Conservation (phyloP, 225 moss, liverwort and hornwort genomes). For the Takakia lepidozioides region DNA sequence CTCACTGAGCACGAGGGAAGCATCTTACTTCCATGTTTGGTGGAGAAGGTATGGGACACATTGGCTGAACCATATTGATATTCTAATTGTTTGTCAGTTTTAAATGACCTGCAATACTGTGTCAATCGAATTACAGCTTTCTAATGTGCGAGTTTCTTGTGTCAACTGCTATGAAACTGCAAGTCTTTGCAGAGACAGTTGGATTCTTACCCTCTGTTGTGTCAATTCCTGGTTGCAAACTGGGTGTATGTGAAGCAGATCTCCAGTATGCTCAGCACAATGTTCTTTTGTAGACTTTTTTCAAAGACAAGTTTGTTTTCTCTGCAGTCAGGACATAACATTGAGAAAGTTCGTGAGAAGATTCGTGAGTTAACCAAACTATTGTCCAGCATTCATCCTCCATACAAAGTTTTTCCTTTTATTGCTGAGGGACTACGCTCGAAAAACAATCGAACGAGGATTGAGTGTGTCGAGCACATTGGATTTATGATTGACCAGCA, state of each 20-base stretch:
- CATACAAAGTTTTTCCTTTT: conserved; percentile 66
- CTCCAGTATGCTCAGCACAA: too few relatives aligned
- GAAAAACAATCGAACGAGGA: conserved; percentile 90
- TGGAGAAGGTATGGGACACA: conserved; percentile 60
- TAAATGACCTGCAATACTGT: too few relatives aligned
- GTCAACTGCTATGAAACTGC: too few relatives aligned
- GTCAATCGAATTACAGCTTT: too few relatives aligned
- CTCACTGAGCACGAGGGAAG: conserved; percentile 81
- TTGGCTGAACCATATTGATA: too few relatives aligned
- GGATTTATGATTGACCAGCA: conserved; percentile 92
- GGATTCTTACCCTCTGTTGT: too few relatives aligned
- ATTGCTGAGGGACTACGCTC: conserved; percentile 84
- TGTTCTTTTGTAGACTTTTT: too few relatives aligned
- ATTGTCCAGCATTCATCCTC: conserved; percentile 73
- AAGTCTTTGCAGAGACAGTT: too few relatives aligned
- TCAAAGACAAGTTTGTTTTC: not conserved
- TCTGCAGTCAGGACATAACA: conserved; percentile 76
- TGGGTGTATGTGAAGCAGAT: too few relatives aligned
- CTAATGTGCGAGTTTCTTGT: too few relatives aligned
- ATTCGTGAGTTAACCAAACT: conserved; percentile 77
- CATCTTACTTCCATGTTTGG: conserved; percentile 84
- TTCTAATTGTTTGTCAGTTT: too few relatives aligned
- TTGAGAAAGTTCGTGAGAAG: conserved; percentile 93
- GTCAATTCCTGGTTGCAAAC: too few relatives aligned
- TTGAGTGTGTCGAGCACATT: conserved; percentile 89